Conservation (phyloP, 148 eudicot genomes). For the Persicaria maculosa region DNA sequence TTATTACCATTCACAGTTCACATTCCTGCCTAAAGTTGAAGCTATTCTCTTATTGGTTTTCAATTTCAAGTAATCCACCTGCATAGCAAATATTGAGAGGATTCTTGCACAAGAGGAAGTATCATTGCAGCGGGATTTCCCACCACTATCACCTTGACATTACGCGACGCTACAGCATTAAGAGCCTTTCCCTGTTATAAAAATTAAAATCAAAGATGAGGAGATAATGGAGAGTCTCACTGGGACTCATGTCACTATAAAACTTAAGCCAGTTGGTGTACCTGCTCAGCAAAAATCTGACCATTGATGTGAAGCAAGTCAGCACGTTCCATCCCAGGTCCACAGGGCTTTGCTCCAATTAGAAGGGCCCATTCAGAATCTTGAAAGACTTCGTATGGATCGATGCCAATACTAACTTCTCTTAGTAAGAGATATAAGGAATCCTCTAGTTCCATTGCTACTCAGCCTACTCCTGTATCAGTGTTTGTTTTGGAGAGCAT, state of each 20-base stretch:
- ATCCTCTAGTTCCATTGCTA: conserved; percentile 99
- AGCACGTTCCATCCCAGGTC: conserved; percentile 97
- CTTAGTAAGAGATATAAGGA: conserved; percentile 81
- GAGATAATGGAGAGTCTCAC: not conserved
- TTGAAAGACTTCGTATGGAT: conserved; percentile 82
- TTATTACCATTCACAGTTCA: conserved; percentile 11
- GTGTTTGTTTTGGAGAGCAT: not conserved
- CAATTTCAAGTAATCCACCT: conserved; percentile 58
- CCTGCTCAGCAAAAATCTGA: conserved; percentile 83
- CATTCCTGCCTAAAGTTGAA: conserved; percentile 24
- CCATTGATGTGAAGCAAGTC: conserved; percentile 92
- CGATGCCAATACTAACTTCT: conserved; percentile 90
- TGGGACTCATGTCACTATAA: not conserved
- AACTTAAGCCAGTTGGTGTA: conserved; percentile 13
- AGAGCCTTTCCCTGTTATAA: conserved; percentile 82
- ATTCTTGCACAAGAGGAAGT: not conserved
- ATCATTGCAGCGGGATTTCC: conserved; percentile 33
- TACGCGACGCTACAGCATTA: conserved; percentile 85
- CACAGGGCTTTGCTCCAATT: conserved; percentile 98
- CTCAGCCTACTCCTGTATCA: conserved; percentile 41
- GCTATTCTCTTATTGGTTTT: conserved; percentile 52
- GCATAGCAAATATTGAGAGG: conserved; percentile 14
- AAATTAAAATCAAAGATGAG: not conserved
- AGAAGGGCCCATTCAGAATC: conserved; percentile 98
- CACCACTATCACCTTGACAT: conserved; percentile 85